phyloP scores from a whole-genome alignment of 1,139 yeast species.

The Suhomyces choctaworum region DNA sequence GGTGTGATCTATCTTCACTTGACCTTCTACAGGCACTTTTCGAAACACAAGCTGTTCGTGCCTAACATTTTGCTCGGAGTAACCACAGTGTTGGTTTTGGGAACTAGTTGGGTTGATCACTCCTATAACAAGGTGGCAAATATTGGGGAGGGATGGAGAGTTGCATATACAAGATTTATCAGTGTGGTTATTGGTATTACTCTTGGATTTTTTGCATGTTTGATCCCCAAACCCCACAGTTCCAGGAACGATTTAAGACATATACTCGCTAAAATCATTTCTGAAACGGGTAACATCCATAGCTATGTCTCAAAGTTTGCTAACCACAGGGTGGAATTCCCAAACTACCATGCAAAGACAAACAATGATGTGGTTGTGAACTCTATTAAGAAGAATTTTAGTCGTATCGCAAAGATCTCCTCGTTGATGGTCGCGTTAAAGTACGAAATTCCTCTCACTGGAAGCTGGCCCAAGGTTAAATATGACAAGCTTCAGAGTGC shows the following conservation, averaged over 20 bases:
- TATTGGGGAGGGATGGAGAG: slow-evolving; percentile 32
- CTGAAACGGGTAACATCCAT: slow-evolving; percentile 32
- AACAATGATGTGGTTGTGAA: slow-evolving; percentile 29
- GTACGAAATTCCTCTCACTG: slow-evolving; percentile 35
- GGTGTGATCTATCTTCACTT: slow-evolving; percentile 29
- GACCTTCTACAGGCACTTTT: slow-evolving; percentile 34
- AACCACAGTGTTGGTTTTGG: slow-evolving; percentile 34
- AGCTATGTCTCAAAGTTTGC: slow-evolving; percentile 35
- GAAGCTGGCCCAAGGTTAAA: slow-evolving; percentile 37
- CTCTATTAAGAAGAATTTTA: slow-evolving; percentile 25
- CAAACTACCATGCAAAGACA: slow-evolving; percentile 18
- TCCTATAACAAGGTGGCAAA: slow-evolving; percentile 21
- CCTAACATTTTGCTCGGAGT: slow-evolving; percentile 35
- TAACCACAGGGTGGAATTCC: slow-evolving; percentile 22
- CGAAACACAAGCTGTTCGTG: slow-evolving; percentile 29
- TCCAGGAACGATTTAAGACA: slow-evolving; percentile 32
- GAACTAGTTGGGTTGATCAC: slow-evolving; percentile 37
- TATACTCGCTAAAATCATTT: slow-evolving; percentile 25
- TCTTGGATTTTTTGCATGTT: slow-evolving; percentile 33
- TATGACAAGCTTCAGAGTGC: slow-evolving; percentile 27
- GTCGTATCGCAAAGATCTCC: slow-evolving; percentile 25
- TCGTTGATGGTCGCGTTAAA: slow-evolving; percentile 29
- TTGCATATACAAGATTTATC: slow-evolving; percentile 32
- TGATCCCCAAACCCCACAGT: slow-evolving; percentile 34
- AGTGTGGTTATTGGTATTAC: slow-evolving; percentile 33